phyloP scores from a whole-genome alignment of 441 rosid genomes.

The Lepidium campestre region DNA sequence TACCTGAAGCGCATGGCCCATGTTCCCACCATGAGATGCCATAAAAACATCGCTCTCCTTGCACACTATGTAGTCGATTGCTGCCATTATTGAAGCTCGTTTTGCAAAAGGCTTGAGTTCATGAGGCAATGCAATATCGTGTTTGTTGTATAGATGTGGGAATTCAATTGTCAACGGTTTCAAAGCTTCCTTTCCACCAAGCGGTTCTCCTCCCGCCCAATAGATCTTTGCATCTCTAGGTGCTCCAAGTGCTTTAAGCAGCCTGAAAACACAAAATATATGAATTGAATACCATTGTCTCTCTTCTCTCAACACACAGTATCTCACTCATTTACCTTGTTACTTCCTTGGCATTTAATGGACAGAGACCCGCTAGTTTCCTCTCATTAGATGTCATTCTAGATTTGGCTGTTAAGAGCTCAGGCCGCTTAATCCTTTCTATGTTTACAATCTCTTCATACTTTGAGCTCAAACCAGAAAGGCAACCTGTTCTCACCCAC shows the following conservation, averaged over 20 bases:
- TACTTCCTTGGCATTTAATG: constrained; percentile 79
- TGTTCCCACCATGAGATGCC: constrained; percentile 98
- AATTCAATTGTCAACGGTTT: constrained; percentile 56
- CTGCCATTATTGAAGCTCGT: constrained; percentile 83
- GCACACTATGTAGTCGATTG: constrained; percentile 72
- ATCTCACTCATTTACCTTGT: constrained; percentile 43
- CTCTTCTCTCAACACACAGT: neutral
- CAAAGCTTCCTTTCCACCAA: constrained; percentile 78
- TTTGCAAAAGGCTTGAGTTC: constrained; percentile 75
- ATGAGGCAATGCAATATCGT: constrained; percentile 65
- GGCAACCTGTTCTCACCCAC: constrained; percentile 97
- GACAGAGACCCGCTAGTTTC: constrained; percentile 88
- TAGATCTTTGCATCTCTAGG: constrained; percentile 59
- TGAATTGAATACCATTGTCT: neutral
- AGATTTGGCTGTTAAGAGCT: constrained; percentile 79
- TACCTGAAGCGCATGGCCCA: constrained; percentile 96
- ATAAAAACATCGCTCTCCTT: constrained; percentile 82
- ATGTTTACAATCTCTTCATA: constrained; percentile 61
- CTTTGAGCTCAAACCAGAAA: constrained; percentile 63
- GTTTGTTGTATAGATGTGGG: constrained; percentile 68
- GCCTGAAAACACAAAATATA: constrained; percentile 29
- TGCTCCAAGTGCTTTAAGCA: constrained; percentile 92
- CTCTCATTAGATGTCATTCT: constrained; percentile 73
- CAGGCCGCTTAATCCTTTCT: constrained; percentile 77
- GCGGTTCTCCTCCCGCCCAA: constrained; percentile 95